A percentile compares a stretch with the other conserved stretches of the same genome.
Conservation (phyloP, 176 grass and related monocot genomes). For the Zea luxurians region DNA sequence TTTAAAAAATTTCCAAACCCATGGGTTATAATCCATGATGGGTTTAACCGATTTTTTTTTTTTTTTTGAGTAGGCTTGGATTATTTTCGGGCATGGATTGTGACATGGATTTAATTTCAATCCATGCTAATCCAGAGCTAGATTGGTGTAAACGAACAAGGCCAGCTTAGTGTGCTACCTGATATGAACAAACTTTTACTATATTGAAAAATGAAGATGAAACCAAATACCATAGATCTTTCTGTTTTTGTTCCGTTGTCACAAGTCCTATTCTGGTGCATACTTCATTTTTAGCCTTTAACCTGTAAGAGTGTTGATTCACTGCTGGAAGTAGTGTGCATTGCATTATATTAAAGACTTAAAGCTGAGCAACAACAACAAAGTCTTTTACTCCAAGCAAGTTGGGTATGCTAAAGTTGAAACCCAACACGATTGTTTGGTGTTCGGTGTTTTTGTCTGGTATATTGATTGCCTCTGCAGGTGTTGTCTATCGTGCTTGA, state of each 20-base stretch:
- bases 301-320: not conserved
- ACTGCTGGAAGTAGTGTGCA: not conserved
- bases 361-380: slow-evolving; percentile 11
- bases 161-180: not conserved
- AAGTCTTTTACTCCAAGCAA: not conserved
- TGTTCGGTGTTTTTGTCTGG: slow-evolving; percentile 10
- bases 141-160: too few relatives aligned
- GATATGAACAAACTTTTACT: not conserved
- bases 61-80: too few relatives aligned
- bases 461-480: not conserved
- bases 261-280: not conserved
- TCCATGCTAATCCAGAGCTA: too few relatives aligned
- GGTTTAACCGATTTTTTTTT: too few relatives aligned
- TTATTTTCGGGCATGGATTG: too few relatives aligned
- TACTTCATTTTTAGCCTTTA: not conserved
- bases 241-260: not conserved
- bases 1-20: too few relatives aligned
- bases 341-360: slow-evolving; percentile 13
- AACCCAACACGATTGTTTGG: not conserved
- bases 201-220: not conserved
- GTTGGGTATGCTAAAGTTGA: not conserved
- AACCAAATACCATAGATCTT: not conserved
- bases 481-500: slow-evolving; percentile 4
- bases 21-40: too few relatives aligned
- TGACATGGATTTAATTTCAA: too few relatives aligned